A percentile compares a stretch with the other conserved stretches of the same genome.
phyloP scores from a whole-genome alignment of 139 green algal genomes.

The Mesostigma viride region DNA sequence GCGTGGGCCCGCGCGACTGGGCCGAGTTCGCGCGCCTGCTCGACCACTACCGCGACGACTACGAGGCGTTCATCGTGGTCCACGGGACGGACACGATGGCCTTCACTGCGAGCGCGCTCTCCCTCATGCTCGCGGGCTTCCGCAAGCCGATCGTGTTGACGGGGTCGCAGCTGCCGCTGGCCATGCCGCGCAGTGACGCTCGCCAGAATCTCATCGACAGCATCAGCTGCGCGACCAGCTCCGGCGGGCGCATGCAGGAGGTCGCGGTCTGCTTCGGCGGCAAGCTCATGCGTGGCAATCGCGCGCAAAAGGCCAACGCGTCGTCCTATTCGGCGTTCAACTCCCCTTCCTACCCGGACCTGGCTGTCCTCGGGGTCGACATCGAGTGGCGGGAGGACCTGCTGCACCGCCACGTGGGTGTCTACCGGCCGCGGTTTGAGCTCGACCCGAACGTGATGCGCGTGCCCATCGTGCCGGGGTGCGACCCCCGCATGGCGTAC shows the following conservation, averaged over 20 bases:
- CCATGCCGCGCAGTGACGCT: conserved; percentile 65
- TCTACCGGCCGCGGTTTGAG: conserved; percentile 64
- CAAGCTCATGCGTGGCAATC: conserved; percentile 75
- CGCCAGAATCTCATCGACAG: conserved; percentile 78
- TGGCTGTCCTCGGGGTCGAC: conserved; percentile 73
- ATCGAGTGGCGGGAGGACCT: conserved; percentile 10
- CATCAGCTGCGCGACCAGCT: conserved; percentile 54
- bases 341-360: conserved; percentile 52
- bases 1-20: conserved; percentile 26
- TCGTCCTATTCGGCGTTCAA: conserved; percentile 47
- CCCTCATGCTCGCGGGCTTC: conserved; percentile 50
- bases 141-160: conserved; percentile 56
- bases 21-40: conserved; percentile 11
- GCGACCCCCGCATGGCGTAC: conserved; percentile 55
- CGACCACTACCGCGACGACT: conserved; percentile 10
- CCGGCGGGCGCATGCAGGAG: conserved; percentile 36
- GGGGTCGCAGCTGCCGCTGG: conserved; percentile 71
- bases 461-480: conserved; percentile 68
- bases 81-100: conserved; percentile 68
- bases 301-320: conserved; percentile 27
- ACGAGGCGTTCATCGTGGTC: conserved; percentile 28
- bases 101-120: conserved; percentile 75
- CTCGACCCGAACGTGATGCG: conserved; percentile 56
- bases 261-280: conserved; percentile 83
- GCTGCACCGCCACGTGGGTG: conserved; percentile 19